Percentiles rank a stretch among this genome's conserved stretches.
Evolutionary conservation across 2,329 filamentous ascomycete genomes (phyloP).

Genomic region (Xylariales sp.): DNA sequence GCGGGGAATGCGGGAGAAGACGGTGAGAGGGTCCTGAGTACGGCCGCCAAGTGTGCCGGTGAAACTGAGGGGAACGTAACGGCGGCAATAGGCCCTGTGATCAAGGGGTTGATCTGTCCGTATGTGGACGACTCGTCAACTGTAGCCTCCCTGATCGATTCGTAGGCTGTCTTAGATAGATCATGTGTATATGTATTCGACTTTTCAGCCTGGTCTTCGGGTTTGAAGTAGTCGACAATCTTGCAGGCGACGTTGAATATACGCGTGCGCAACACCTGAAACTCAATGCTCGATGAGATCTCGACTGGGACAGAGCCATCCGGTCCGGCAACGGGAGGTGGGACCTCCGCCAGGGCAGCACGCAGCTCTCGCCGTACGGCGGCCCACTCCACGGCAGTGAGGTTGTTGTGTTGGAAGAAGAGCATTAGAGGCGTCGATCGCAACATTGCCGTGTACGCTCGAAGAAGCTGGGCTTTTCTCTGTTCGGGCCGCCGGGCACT

Average conservation of each 20-base stretch:
- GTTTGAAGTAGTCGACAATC: slow-evolving; percentile 85
- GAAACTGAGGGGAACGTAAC: slow-evolving; percentile 85
- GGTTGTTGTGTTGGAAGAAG: slow-evolving; percentile 79
- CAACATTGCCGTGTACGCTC: slow-evolving; percentile 88
- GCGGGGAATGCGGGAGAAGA: slow-evolving; percentile 78
- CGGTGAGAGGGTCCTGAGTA: slow-evolving; percentile 81
- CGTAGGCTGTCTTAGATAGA: slow-evolving; percentile 64
- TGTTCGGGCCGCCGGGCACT: slow-evolving; percentile 87
- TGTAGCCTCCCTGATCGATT: slow-evolving; percentile 55
- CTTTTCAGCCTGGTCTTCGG: slow-evolving; percentile 53
- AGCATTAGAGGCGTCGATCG: slow-evolving; percentile 87
- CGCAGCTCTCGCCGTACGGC: slow-evolving; percentile 77
- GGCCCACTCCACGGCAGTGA: slow-evolving; percentile 79
- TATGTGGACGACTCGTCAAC: slow-evolving; percentile 57
- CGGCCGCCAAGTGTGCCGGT: slow-evolving; percentile 84
- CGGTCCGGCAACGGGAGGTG: slow-evolving; percentile 47
- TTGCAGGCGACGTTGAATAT: slow-evolving; percentile 89
- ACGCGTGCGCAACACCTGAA: slow-evolving; percentile 88
- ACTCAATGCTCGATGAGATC: slow-evolving; percentile 72
- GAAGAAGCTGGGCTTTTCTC: slow-evolving; percentile 88
- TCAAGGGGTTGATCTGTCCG: slow-evolving; percentile 75
- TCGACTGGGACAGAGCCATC: slow-evolving; percentile 57
- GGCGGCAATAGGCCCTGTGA: slow-evolving; percentile 83
- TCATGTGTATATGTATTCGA: slow-evolving; percentile 62
- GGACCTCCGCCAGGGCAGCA: slow-evolving; percentile 58